Base-by-base conservation (phyloP, 2,329 filamentous ascomycete genomes). In the Alternaria longipes region DNA sequence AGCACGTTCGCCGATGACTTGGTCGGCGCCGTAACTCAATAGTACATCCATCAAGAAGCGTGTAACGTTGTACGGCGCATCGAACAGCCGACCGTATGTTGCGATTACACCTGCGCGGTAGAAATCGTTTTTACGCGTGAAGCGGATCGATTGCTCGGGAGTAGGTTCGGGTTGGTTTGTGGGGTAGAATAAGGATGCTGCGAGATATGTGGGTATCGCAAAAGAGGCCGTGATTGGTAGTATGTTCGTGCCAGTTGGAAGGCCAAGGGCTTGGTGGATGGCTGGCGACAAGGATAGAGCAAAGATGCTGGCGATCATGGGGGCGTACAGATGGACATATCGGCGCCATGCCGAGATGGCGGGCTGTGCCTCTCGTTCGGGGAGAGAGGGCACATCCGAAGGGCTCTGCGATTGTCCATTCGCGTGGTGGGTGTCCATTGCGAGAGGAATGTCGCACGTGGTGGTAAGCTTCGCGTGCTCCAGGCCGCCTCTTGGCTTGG, bases 241-340 rank as follows among this genome's bases (percentile, higher is more conserved):
- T 8, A 49, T 12, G 3, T 61, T 26, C 12, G n/a, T 4, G 26
- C 56, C 24, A 24, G 20, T 40, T 18, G 34, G 51, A 38, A 57
- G 34, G 40, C 56, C 44, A 7, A 22, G 18, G n/a, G 50, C 8
- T 22, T 55, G 52, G 30, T 51, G n/a, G 8, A 63, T 54, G 11
- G 52, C 54, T 14, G 41, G 24, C 24, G 24, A 41, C 18, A 38
- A 59, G 32, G 64, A 30, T 16, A 63, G 53, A 3, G 62, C 36
- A 24, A 62, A 16, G 12, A 57, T 46, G 41, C 45, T 66, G 26
- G 52, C 66, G 7, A 67, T 55, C 28, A 70, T 26, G 18, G 68
- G 67, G 26, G 68, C 22, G 58, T 67, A 67, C 38, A 72, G 63
- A 46, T 69, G 65, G 9, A 56, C 61, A 47, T 63, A 64, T 54